Conservation (phyloP, 192 early-diverging fungal genomes). For the Coemansia brasiliensis region DNA sequence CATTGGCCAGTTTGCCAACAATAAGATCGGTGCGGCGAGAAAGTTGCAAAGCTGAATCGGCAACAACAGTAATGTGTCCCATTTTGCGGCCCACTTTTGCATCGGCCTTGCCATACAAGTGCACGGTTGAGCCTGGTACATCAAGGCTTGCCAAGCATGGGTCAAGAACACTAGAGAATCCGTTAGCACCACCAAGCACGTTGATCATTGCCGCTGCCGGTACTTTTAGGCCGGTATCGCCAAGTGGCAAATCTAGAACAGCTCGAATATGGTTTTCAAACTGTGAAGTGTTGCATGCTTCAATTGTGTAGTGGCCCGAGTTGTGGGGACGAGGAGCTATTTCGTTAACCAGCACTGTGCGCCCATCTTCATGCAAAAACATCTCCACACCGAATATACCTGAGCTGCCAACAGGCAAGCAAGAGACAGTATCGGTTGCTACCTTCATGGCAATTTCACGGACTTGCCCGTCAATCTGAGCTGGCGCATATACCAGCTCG, state of each 20-base stretch:
- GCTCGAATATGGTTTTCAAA: conserved; percentile 94
- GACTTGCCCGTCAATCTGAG: conserved; percentile 87
- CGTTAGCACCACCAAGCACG: conserved; percentile 74
- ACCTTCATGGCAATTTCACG: conserved; percentile 70
- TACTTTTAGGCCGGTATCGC: conserved; percentile 84
- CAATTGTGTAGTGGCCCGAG: conserved; percentile 98
- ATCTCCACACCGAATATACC: conserved; percentile 98
- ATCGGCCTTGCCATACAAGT: conserved; percentile 93
- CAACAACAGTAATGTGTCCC: conserved; percentile 95
- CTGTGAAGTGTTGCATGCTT: conserved; percentile 96
- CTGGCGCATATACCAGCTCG: conserved; percentile 93
- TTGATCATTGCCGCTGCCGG: conserved; percentile 94
- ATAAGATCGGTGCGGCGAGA: conserved; percentile 66
- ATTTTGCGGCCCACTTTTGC: conserved; percentile 91
- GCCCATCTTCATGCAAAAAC: conserved; percentile 88
- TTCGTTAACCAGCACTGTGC: conserved; percentile 86
- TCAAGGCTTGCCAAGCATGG: conserved; percentile 60
- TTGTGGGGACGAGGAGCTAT: conserved; percentile 99
- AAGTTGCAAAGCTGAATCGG: conserved; percentile 80
- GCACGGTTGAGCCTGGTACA: conserved; percentile 83
- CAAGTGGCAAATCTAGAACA: conserved; percentile 88
- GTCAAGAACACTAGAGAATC: conserved; percentile 62
- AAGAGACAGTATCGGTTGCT: conserved; percentile 78
- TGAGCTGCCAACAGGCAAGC: conserved; percentile 70
- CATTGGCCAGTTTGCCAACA: conserved; percentile 53